Evolutionary conservation across 176 grass and related monocot species (phyloP), one percentile per base, ranked within the genome.

Genomic region (Canna indica): DNA sequence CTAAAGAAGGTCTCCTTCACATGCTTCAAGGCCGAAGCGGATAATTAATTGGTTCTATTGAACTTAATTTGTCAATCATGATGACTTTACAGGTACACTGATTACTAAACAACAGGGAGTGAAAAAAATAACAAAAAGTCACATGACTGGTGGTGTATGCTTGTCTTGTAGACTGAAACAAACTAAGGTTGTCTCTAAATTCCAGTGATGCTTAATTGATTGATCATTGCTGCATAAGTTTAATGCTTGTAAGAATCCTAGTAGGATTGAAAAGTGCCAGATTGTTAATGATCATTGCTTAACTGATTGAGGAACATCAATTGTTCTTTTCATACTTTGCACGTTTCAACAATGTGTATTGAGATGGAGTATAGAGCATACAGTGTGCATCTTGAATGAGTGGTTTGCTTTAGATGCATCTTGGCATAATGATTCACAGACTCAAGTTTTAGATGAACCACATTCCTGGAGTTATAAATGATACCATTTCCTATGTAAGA

Each of bases 21-120:
- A 96, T 96, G 92, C 58, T 86, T 27, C n/a, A n/a, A n/a, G n/a
- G n/a, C n/a, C n/a, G 73, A 79, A 80, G 88, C 78, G 88, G 92
- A 88, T 96, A 86, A n/a, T n/a, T 20, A 32, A 24, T 17, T 22
- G 20, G 44, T 0, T 36, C 3, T 53, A 15, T 16, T 73, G 27
- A 16, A 26, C 76, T 1, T n/a, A n/a, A n/a, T n/a, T n/a, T n/a
- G n/a, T n/a, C n/a, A n/a, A n/a, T n/a, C n/a, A n/a, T n/a, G n/a
- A n/a, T n/a, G n/a, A n/a, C n/a, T n/a, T n/a, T n/a, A n/a, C n/a
- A n/a, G n/a, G n/a, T n/a, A n/a, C n/a, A n/a, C n/a, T n/a, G n/a
- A n/a, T n/a, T n/a, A n/a, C n/a, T n/a, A n/a, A n/a, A n/a, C n/a
- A n/a, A n/a, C n/a, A n/a, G n/a, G n/a, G n/a, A n/a, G n/a, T n/a